Base-by-base conservation (phyloP, 352 stramenopile species). In the Thraustotheca clavata region DNA sequence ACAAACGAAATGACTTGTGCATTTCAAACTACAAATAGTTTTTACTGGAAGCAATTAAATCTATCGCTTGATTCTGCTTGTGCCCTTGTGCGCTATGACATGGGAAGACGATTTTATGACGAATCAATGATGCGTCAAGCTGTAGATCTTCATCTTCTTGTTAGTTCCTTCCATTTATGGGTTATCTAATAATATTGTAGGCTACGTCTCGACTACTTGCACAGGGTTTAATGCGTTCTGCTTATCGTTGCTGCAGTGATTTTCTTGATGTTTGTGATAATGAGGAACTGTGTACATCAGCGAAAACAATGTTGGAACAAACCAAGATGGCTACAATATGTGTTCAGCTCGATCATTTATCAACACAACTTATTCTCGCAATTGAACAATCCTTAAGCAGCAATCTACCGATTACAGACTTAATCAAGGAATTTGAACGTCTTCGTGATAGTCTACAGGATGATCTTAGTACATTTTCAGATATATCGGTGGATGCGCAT, bases 21-120 rank as follows among this genome's bases (percentile, higher is more conserved):
- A 47, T 91, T 92, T 59, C 69, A 69, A 7, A 63, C 31, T 48
- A 60, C 26, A 35, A 9, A 32, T 14, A 71, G 22, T 59, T 61
- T 18, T 26, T 94, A 94, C 62, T 94, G 86, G 86, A 79, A 73
- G 2, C 69, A 76, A 12, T 89, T 91, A 71, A 77, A 75, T 0
- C 75, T 88, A 63, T 91, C 75, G 47, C 67, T 93, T 41, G 67
- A 90, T 16, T 74, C 81, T 24, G 83, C 83, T 1, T 79, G 76
- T 9, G 79, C 86, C 26, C 65, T 94, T 40, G 50, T 91, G 29
- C 76, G 79, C 0, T 89, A 83, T 48, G 43, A 52, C 7, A 35
- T 52, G 31, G n/a, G 9, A 14, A 2, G 43, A 11, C 43, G 43
- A 24, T 14, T 24, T 31, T 52, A 52, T 31, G n/a, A 18, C 11